These are phyloP conservation scores for Colletotrichum karsti DNA, from an alignment of 2,329 filamentous ascomycete genomes.

Conservation along the genomic window DNA sequence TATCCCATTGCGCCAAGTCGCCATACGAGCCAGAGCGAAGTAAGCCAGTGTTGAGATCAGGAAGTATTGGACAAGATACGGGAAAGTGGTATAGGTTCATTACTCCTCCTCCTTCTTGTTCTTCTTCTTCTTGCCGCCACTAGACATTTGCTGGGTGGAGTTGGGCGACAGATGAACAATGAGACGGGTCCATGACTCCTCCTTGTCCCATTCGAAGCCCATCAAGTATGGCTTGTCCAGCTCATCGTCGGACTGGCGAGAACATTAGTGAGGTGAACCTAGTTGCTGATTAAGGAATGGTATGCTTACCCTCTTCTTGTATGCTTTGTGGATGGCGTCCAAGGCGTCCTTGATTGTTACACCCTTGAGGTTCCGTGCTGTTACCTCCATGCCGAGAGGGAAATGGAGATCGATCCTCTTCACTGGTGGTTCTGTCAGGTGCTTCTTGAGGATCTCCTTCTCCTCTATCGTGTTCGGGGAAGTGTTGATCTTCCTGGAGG, in stretches of 20 bases:
- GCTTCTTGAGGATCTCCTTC: conserved; percentile 82
- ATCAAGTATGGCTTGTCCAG: conserved; percentile 86
- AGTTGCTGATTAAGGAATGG: too few species aligned
- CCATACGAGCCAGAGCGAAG: conserved; percentile 46
- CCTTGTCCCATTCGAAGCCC: conserved; percentile 96
- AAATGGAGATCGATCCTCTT: conserved; percentile 96
- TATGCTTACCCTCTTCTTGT: conserved; percentile 87
- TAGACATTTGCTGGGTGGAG: conserved; percentile 54
- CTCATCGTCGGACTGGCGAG: conserved; percentile 83
- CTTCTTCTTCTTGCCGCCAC: conserved; percentile 72
- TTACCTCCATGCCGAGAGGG: conserved; percentile 86
- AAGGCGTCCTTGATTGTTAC: conserved; percentile 97
- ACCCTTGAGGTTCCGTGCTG: conserved; percentile 89
- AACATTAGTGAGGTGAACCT: background rate
- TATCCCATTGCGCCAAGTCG: conserved; percentile 51
- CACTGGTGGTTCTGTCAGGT: conserved; percentile 81
- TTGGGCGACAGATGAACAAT: conserved; percentile 78
- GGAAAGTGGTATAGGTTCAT: conserved; percentile 29
- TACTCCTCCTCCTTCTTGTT: conserved; percentile 53
- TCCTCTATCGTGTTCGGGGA: conserved; percentile 83
- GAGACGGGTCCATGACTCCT: conserved; percentile 88
- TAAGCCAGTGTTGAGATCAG: conserved; percentile 40
- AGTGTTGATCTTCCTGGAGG: conserved; percentile 88
- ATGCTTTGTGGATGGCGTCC: conserved; percentile 94
- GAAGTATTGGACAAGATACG: conserved; percentile 51